Percentiles rank a stretch among this genome's conserved stretches.
These are phyloP conservation scores for Monosporascus ibericus DNA, from an alignment of 2,329 filamentous ascomycete species.

Conservation along the genomic window DNA sequence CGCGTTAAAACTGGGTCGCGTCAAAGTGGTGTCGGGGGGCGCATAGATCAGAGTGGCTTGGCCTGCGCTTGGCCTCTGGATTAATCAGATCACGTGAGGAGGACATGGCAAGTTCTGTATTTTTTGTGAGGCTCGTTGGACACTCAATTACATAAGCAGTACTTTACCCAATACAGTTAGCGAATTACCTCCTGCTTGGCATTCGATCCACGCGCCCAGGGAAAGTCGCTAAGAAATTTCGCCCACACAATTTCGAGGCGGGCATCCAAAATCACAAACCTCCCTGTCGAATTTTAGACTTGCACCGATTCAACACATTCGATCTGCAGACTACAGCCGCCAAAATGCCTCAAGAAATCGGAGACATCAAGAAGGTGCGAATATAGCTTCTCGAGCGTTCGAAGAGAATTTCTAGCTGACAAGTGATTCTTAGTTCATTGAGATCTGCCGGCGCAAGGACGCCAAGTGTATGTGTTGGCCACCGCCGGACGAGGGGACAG, in stretches of 20 bases:
- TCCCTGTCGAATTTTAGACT: constrained; percentile 11
- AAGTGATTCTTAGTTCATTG: constrained; percentile 74
- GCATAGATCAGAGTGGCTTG: background rate
- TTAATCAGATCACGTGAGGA: no score
- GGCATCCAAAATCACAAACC: constrained; percentile 13
- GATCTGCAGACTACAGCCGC: constrained; percentile 31
- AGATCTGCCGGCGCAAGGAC: constrained; percentile 99
- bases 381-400: constrained; percentile 1
- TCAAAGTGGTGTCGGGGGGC: background rate
- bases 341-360: constrained; percentile 98
- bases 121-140: no score
- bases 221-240: constrained; percentile 10
- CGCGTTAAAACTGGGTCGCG: background rate
- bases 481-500: constrained; percentile 10
- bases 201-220: background rate
- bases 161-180: no score
- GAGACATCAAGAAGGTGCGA: constrained; percentile 84
- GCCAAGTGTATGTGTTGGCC: constrained; percentile 77
- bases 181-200: background rate
- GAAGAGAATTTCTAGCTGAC: constrained; percentile 13
- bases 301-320: constrained; percentile 1
- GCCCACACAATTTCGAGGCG: constrained; percentile 25
- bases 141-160: no score
- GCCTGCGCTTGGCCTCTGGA: no score
- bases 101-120: no score